Evolutionary conservation across 805 yeast genomes (phyloP).

Genomic region (Cyberlindnera saturnus): DNA sequence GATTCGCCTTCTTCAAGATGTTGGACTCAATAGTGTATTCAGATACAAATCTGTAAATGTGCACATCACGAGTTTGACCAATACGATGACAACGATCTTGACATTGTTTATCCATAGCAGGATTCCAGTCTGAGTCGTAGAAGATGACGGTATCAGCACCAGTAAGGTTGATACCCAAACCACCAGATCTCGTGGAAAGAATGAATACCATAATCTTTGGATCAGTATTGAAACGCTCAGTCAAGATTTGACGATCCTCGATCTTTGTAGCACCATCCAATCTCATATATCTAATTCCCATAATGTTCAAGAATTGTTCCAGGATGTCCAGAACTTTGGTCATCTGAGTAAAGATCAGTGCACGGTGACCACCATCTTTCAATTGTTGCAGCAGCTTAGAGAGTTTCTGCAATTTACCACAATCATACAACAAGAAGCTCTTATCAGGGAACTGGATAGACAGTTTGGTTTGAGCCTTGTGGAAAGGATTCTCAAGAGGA

Average conservation of each 20-base stretch:
- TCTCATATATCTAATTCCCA: conserved; percentile 91
- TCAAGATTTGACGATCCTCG: conserved; percentile 91
- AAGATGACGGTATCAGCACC: conserved; percentile 99
- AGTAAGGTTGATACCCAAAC: conserved; percentile 92
- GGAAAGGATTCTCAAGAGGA: conserved; percentile 49
- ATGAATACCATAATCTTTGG: conserved; percentile 84
- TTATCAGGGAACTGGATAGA: conserved; percentile 97
- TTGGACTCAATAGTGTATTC: conserved; percentile 96
- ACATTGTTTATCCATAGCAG: conserved; percentile 99
- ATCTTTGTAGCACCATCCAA: conserved; percentile 96
- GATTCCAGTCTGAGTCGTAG: conserved; percentile 99
- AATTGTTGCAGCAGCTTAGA: conserved; percentile 71
- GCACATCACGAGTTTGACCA: conserved; percentile 97
- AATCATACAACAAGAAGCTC: conserved; percentile 84
- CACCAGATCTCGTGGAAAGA: conserved; percentile 94
- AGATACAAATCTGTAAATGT: conserved; percentile 91
- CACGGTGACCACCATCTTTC: conserved; percentile 85
- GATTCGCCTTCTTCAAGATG: conserved; percentile 89
- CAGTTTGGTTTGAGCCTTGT: conserved; percentile 75
- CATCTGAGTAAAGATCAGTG: conserved; percentile 96
- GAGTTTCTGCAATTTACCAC: conserved; percentile 90
- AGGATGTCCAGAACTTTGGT: conserved; percentile 90
- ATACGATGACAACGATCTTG: conserved; percentile 99
- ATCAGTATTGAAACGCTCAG: conserved; percentile 89
- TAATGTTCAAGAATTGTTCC: conserved; percentile 89